A percentile compares a stretch with the other conserved stretches of the same genome.
phyloP scores from a whole-genome alignment of 2,329 filamentous ascomycete genomes.

The Hymenoscyphus occultus region DNA sequence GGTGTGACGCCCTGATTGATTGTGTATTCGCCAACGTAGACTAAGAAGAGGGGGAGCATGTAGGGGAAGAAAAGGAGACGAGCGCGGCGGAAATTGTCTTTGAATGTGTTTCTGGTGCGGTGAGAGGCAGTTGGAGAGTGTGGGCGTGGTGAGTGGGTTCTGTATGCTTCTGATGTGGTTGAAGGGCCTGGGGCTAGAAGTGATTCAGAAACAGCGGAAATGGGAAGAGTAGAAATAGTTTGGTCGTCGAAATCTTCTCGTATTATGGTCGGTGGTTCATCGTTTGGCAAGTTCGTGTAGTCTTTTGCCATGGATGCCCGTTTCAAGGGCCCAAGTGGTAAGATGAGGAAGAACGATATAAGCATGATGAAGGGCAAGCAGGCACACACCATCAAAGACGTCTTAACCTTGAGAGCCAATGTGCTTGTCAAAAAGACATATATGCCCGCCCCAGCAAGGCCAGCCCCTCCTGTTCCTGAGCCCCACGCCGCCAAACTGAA shows the following conservation, averaged over 20 bases:
- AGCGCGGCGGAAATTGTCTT: slow-evolving; percentile 61
- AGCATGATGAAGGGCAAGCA: slow-evolving; percentile 81
- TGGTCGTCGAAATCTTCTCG: slow-evolving; percentile 35
- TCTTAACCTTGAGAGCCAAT: slow-evolving; percentile 69
- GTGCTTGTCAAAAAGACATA: slow-evolving; percentile 86
- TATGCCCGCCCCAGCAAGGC: slow-evolving; percentile 78
- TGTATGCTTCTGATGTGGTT: slow-evolving; percentile 42
- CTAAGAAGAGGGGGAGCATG: slow-evolving; percentile 88
- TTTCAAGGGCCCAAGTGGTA: slow-evolving; percentile 67
- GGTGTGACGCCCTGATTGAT: slow-evolving; percentile 95
- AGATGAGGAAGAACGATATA: slow-evolving; percentile 76
- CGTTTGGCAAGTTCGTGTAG: slow-evolving; percentile 53
- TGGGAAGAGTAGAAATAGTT: slow-evolving; percentile 39
- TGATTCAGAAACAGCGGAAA: slow-evolving; percentile 45
- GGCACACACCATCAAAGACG: slow-evolving; percentile 73
- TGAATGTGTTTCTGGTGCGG: slow-evolving; percentile 35
- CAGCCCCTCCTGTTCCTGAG: slow-evolving; percentile 86
- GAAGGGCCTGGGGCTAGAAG: slow-evolving; percentile 47
- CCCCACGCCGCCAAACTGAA: slow-evolving; percentile 89
- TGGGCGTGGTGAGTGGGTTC: slow-evolving; percentile 30
- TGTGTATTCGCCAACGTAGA: slow-evolving; percentile 95
- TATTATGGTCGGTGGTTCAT: slow-evolving; percentile 36
- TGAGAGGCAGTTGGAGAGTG: slow-evolving; percentile 9
- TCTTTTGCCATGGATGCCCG: slow-evolving; percentile 43
- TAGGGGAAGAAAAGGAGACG: slow-evolving; percentile 69